Evolutionary conservation across 306 rosid genomes (phyloP), one percentile per base, ranked within the genome.

Genomic region (Cucurbita maxima): DNA sequence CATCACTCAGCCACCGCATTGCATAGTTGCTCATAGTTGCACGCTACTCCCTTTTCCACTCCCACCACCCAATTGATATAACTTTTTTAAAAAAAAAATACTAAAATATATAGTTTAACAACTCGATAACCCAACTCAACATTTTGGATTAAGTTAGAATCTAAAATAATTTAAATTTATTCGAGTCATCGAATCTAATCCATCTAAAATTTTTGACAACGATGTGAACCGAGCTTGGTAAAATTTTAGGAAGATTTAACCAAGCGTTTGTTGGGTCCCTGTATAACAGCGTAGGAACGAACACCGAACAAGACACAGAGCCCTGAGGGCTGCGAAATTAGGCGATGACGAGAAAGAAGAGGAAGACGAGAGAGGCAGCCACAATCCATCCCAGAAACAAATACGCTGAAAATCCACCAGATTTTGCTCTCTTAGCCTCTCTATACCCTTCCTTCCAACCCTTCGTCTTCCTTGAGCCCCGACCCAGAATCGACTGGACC

Each of bases 321-420:
- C 63, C n/a, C n/a, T 10, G 62, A 58, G 67, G 37, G n/a, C 13
- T 61, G 22, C 4, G 18, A 38, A 67, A 48, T 13, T 69, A 14
- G 40, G 25, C 59, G 52, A 78, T 82, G 30, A 78, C 80, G 71
- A 81, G 84, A 77, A 83, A 81, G 76, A 85, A 81, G 25, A 74
- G 71, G 70, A 86, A 83, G 81, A 83, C 76, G 81, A 80, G 85
- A 22, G 83, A 79, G 25, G 70, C 85, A 71, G 75, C 82, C 37
- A 71, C 80, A 3, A 84, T 82, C 79, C 90, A 86, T 74, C 85
- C 91, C 3, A 89, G 83, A 67, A 91, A 91, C 83, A 90, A 86
- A 58, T 88, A 87, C 64, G 78, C 94, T 3, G 96, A 88, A 6
- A 87, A 81, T n/a, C 92, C 94, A 13, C 96, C 98, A 0, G 89